Evolutionary conservation across 176 grass and related monocot genomes (phyloP).

Genomic region (Alloteropsis semialata): DNA sequence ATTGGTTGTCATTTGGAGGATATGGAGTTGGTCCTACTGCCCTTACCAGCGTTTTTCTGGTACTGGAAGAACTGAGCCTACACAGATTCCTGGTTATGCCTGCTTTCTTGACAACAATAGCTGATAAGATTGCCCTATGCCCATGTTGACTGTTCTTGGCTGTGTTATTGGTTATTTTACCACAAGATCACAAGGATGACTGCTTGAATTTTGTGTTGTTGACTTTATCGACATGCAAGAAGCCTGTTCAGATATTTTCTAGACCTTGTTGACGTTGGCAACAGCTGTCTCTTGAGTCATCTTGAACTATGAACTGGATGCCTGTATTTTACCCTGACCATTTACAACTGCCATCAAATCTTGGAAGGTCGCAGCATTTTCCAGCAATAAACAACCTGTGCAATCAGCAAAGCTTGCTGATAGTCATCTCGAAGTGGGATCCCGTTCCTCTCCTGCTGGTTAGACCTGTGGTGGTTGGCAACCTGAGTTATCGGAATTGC

Average conservation of each 20-base stretch:
- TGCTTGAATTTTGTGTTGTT: not conserved
- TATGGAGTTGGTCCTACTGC: not conserved
- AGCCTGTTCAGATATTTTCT: not conserved
- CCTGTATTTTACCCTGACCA: not conserved
- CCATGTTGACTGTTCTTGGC: not conserved
- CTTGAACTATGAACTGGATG: not conserved
- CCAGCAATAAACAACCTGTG: not conserved
- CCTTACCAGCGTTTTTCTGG: not conserved
- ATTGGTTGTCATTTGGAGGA: not conserved
- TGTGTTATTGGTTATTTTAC: not conserved
- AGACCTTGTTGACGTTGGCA: not conserved
- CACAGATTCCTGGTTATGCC: not conserved
- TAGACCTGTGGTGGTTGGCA: not conserved
- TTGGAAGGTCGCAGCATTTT: not conserved
- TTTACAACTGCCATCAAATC: not conserved
- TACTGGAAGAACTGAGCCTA: not conserved
- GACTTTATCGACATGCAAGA: not conserved
- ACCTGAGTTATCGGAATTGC: not conserved
- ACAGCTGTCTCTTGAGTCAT: not conserved
- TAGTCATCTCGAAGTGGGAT: not conserved
- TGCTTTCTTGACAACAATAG: slow-evolving; percentile 3
- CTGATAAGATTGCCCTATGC: not conserved
- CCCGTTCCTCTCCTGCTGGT: too few species aligned
- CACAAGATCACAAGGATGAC: not conserved
- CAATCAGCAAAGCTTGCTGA: not conserved